These are phyloP conservation scores for Tetrapisispora fleetii DNA, from an alignment of 805 yeast species.

Conservation along the genomic window DNA sequence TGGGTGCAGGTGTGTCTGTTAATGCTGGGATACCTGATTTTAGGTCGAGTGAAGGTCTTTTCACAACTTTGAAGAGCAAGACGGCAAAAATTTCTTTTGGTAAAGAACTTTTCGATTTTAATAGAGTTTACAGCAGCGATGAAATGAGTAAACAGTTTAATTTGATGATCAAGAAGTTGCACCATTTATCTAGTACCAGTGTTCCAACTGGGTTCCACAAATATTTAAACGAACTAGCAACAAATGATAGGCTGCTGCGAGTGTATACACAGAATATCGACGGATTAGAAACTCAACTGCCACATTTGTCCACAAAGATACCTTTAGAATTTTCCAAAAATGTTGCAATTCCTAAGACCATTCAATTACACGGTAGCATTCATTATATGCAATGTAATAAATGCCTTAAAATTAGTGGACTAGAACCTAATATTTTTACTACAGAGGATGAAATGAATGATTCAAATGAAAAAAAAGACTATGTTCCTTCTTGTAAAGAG, in stretches of 20 bases:
- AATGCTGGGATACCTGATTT: slow-evolving; percentile 88
- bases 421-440: slow-evolving; percentile 43
- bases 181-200: slow-evolving; percentile 43
- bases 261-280: slow-evolving; percentile 87
- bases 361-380: slow-evolving; percentile 82
- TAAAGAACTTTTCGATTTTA: slow-evolving; percentile 63
- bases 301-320: slow-evolving; percentile 37
- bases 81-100: slow-evolving; percentile 33
- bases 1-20: slow-evolving; percentile 90
- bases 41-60: slow-evolving; percentile 69
- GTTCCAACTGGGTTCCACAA: slow-evolving; percentile 68
- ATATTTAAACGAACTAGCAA: slow-evolving; percentile 49
- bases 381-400: slow-evolving; percentile 66
- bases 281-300: slow-evolving; percentile 56
- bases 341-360: slow-evolving; percentile 42
- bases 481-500: slow-evolving; percentile 52
- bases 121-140: slow-evolving; percentile 59
- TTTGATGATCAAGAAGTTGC: slow-evolving; percentile 57
- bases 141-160: slow-evolving; percentile 58
- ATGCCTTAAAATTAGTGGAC: slow-evolving; percentile 48
- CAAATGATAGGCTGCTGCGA: slow-evolving; percentile 54
- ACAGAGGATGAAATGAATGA: slow-evolving; percentile 14
- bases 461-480: not conserved
- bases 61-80: slow-evolving; percentile 41
- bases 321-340: slow-evolving; percentile 34